phyloP scores from a whole-genome alignment of 352 stramenopile species.

The Phytophthora litchii region DNA sequence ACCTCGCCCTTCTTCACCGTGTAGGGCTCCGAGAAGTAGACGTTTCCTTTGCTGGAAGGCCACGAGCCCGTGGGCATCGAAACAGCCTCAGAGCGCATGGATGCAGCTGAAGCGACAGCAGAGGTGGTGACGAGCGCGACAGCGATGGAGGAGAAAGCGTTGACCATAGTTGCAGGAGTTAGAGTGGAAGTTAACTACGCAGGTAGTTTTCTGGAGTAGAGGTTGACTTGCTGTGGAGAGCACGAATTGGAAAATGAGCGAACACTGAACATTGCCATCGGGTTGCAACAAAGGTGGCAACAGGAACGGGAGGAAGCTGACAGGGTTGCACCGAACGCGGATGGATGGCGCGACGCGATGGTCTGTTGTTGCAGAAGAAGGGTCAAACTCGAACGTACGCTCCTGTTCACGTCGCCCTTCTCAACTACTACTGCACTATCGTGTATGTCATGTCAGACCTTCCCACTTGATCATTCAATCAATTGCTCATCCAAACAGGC shows the following conservation, averaged over 20 bases:
- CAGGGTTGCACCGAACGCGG: too few relatives aligned
- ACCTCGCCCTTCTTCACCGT: conserved; percentile 15
- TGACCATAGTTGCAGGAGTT: not conserved
- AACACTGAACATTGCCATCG: not conserved
- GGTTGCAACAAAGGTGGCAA: too few relatives aligned
- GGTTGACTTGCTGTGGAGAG: conserved; percentile 2
- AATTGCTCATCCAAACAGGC: too few relatives aligned
- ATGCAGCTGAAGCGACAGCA: not conserved
- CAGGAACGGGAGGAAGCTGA: too few relatives aligned
- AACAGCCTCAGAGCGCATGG: conserved; percentile 1
- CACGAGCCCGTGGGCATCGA: conserved; percentile 4
- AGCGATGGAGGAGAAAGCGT: not conserved
- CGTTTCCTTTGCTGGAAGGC: conserved; percentile 5
- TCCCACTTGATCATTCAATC: too few relatives aligned
- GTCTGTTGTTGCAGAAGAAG: too few relatives aligned
- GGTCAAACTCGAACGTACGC: too few relatives aligned
- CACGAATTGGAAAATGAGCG: conserved; percentile 3
- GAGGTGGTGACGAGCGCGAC: conserved; percentile 1
- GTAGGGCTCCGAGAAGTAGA: conserved; percentile 4
- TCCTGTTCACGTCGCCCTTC: too few relatives aligned
- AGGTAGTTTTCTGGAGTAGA: not conserved
- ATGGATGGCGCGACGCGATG: too few relatives aligned
- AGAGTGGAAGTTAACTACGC: not conserved
- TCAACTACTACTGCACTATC: too few relatives aligned
- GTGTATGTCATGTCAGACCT: too few relatives aligned